Evolutionary conservation across 1,139 yeast genomes (phyloP).

Genomic region (Petasospora fabianii): DNA sequence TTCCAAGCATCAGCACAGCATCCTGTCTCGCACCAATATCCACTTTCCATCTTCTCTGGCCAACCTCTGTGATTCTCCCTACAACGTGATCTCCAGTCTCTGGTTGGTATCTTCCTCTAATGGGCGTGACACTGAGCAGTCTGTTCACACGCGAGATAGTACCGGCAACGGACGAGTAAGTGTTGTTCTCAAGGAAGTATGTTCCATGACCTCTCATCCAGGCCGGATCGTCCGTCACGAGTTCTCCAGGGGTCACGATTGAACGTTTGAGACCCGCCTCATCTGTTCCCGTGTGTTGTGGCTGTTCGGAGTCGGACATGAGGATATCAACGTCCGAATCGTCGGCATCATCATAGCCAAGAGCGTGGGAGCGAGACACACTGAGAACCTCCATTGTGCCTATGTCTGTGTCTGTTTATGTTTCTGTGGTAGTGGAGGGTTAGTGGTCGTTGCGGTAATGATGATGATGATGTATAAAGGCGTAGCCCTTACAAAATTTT

Average conservation of each 20-base stretch:
- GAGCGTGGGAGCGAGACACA: slow-evolving; percentile 19
- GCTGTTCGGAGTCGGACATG: slow-evolving; percentile 13
- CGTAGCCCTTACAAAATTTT: slow-evolving; percentile 1
- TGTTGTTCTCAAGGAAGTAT: slow-evolving; percentile 61
- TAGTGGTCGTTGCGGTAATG: neutral
- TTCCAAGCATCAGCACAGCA: slow-evolving; percentile 88
- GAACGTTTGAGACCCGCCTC: slow-evolving; percentile 27
- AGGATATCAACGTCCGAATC: slow-evolving; percentile 20
- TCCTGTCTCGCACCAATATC: slow-evolving; percentile 93
- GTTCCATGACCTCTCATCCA: slow-evolving; percentile 99
- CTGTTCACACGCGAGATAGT: slow-evolving; percentile 82
- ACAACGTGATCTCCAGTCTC: slow-evolving; percentile 96
- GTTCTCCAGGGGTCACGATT: slow-evolving; percentile 93
- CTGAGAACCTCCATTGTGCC: slow-evolving; percentile 21
- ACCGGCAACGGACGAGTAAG: slow-evolving; percentile 93
- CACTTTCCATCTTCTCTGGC: slow-evolving; percentile 92
- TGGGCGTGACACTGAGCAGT: slow-evolving; percentile 78
- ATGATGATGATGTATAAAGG: neutral
- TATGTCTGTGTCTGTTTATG: neutral
- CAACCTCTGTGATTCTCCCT: slow-evolving; percentile 93
- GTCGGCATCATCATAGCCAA: slow-evolving; percentile 14
- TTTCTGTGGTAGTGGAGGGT: neutral
- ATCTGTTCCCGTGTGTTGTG: slow-evolving; percentile 7
- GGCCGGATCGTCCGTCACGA: slow-evolving; percentile 88
- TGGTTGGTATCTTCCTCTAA: slow-evolving; percentile 83